Base-by-base conservation (phyloP, 192 early-diverging fungal species). In the Oehlia diaphana region DNA sequence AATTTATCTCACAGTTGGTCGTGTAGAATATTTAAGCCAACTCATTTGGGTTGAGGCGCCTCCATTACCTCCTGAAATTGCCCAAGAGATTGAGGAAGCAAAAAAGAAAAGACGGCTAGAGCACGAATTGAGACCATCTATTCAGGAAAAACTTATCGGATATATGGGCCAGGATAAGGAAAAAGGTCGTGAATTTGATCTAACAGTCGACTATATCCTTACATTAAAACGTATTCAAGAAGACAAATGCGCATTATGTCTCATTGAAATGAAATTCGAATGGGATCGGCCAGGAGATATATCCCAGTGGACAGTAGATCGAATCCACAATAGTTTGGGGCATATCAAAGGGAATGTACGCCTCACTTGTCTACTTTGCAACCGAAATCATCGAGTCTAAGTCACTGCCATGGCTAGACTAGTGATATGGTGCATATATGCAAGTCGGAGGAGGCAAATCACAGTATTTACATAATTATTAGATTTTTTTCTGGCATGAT, bases 21-120 rank as follows among this genome's bases (percentile, higher is more conserved):
- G 64, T 77, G 44, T 77, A 19, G 23, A 67, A 77, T 77, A 77
- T 77, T 65, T 77, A 35, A 77, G 39, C 39, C 76, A 77, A 47
- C 63, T 67, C 39, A 65, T 77, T 47, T 10, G 23, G 42, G 12
- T 77, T 67, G 58, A 75, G 42, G 35, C n/a, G n/a, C n/a, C n/a
- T n/a, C n/a, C n/a, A n/a, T n/a, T 75, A 75, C 74, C 74, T 74
- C 33, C 74, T 63, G 58, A 75, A 42, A 42, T 63, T 63, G 7
- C 39, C 6, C 39, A 7, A 39, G 39, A 31, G 28, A 31, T 0
- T 1, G 50, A 23, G 14, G 42, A 77, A 2, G 63, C 19, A 50
- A 66, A 23, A 77, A 77, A 77, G 19, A 77, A 77, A 21, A 77
- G 66, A 77, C 0, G 0, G n/a, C 13, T 65, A 9, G 63, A 77